Conservation (phyloP, 805 yeast genomes). For the Candida sithepensis region DNA sequence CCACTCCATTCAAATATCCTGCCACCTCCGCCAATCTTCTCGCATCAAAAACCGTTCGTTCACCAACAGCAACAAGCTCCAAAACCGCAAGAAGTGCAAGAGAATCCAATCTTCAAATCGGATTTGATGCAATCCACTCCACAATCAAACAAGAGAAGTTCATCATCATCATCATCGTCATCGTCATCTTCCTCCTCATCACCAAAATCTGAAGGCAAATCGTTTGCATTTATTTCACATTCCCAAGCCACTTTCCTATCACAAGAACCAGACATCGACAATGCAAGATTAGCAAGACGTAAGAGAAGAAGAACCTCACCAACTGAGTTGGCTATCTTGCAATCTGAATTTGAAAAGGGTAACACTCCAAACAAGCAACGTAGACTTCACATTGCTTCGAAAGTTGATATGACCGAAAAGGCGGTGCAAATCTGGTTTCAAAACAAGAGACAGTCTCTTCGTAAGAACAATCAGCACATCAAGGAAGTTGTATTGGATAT, state of each 20-base stretch:
- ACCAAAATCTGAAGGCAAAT: constrained; percentile 29
- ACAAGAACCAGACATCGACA: constrained; percentile 80
- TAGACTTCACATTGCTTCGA: constrained; percentile 73
- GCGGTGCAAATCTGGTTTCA: constrained; percentile 99
- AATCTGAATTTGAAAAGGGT: constrained; percentile 71
- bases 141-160: constrained; percentile 7
- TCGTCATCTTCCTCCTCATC: constrained; percentile 6
- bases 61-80: neutral
- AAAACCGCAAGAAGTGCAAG: neutral
- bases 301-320: constrained; percentile 95
- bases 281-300: constrained; percentile 89
- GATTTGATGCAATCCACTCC: neutral
- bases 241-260: constrained; percentile 85
- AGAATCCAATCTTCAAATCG: neutral
- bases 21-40: constrained; percentile 21
- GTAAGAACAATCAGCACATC: constrained; percentile 37
- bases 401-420: constrained; percentile 91
- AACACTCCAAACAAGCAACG: constrained; percentile 76
- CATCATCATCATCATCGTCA: neutral
- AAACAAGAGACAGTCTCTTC: constrained; percentile 81
- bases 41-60: constrained; percentile 1
- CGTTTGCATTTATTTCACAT: constrained; percentile 88
- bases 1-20: constrained; percentile 16
- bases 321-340: constrained; percentile 75
- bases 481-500: constrained; percentile 31